These are phyloP conservation scores for Epichloe sibirici DNA, from an alignment of 2,329 filamentous ascomycete genomes.

Conservation along the genomic window DNA sequence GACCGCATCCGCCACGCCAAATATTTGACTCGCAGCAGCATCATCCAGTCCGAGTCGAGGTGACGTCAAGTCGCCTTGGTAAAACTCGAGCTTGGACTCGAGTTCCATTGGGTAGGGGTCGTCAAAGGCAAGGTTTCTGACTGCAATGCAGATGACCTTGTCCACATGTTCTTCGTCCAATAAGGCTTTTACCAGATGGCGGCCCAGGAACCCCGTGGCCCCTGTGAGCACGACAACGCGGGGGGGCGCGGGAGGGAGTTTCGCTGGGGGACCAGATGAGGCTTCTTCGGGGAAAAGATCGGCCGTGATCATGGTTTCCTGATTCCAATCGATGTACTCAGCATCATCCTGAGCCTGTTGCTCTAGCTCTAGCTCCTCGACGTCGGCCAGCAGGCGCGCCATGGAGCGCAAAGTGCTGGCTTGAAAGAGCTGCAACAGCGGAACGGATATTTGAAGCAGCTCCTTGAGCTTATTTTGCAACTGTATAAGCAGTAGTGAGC, in stretches of 20 bases:
- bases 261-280: neutral
- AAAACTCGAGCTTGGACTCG: conserved; percentile 8
- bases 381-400: neutral
- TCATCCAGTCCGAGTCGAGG: conserved; percentile 25
- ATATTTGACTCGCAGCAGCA: neutral
- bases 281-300: neutral
- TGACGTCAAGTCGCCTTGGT: conserved; percentile 17
- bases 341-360: too few relatives aligned
- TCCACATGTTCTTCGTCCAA: conserved; percentile 16
- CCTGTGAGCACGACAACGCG: conserved; percentile 4
- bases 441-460: neutral
- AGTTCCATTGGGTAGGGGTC: neutral
- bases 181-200: neutral
- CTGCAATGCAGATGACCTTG: conserved; percentile 31
- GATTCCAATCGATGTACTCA: neutral
- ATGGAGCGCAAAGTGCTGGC: neutral
- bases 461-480: neutral
- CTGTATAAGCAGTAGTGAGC: neutral
- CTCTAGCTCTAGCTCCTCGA: neutral
- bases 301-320: neutral
- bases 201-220: conserved; percentile 5
- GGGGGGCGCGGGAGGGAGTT: neutral
- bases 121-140: conserved; percentile 11
- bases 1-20: conserved; percentile 21
- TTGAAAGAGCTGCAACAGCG: neutral